Evolutionary conservation across 345 rosid genomes (phyloP).

Genomic region (Gossypium bickii): DNA sequence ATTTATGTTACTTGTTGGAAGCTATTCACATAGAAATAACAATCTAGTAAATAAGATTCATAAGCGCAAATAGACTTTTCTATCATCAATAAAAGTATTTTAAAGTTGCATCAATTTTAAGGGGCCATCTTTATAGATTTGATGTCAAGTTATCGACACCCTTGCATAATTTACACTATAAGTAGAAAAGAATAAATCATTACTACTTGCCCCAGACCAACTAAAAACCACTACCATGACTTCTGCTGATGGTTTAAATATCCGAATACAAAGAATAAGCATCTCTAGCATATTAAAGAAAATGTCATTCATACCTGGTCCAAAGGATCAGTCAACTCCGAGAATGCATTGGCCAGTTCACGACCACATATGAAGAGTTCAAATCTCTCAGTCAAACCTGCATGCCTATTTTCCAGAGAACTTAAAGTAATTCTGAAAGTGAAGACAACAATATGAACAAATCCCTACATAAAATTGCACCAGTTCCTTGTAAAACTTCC

Average conservation of each 20-base stretch:
- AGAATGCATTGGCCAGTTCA: slow-evolving; percentile 94
- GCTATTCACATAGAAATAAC: background rate
- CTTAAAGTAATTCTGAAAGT: slow-evolving; percentile 5
- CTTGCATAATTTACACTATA: background rate
- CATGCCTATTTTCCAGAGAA: slow-evolving; percentile 33
- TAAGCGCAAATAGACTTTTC: background rate
- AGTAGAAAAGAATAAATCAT: background rate
- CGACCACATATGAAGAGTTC: slow-evolving; percentile 95
- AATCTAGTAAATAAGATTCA: background rate
- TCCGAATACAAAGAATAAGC: background rate
- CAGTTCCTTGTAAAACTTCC: slow-evolving; percentile 9
- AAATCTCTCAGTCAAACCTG: slow-evolving; percentile 88
- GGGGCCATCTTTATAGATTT: background rate
- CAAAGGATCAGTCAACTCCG: slow-evolving; percentile 87
- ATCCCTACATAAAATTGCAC: background rate
- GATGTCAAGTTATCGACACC: background rate
- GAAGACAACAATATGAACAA: background rate
- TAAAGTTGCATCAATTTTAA: background rate
- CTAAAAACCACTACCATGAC: background rate
- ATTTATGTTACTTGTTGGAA: background rate
- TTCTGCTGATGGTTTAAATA: background rate
- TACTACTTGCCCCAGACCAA: background rate
- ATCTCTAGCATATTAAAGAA: background rate
- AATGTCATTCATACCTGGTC: slow-evolving; percentile 62
- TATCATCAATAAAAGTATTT: background rate